Conservation (phyloP, 2,329 filamentous ascomycete species). For the Periconia macrospinosa region DNA sequence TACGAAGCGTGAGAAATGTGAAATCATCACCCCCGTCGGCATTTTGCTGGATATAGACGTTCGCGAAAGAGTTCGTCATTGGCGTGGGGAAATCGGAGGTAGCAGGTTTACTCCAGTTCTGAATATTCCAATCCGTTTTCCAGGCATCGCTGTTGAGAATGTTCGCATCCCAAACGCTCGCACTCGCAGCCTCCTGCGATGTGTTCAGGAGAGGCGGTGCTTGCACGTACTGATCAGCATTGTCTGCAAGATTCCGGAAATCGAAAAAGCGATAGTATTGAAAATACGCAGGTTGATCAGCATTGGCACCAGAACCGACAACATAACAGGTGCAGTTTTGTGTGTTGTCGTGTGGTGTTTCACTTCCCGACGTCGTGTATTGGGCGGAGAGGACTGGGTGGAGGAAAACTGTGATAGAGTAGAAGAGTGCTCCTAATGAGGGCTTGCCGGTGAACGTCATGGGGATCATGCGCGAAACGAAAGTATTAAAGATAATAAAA, state of each 20-base stretch:
- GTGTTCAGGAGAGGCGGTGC: slow-evolving; percentile 29
- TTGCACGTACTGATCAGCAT: slow-evolving; percentile 25
- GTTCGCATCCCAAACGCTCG: slow-evolving; percentile 40
- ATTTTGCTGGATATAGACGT: slow-evolving; percentile 49
- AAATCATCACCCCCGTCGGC: slow-evolving; percentile 22
- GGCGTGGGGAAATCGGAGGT: slow-evolving; percentile 42
- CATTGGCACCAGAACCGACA: slow-evolving; percentile 46
- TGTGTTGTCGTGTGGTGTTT: slow-evolving; percentile 36
- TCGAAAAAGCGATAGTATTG: slow-evolving; percentile 56
- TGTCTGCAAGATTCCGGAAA: slow-evolving; percentile 48
- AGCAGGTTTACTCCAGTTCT: slow-evolving; percentile 49
- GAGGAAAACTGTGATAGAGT: slow-evolving; percentile 28
- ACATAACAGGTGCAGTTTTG: slow-evolving; percentile 52
- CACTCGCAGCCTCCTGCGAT: slow-evolving; percentile 18
- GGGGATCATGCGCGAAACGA: not conserved
- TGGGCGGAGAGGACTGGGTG: slow-evolving; percentile 22
- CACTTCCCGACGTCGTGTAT: slow-evolving; percentile 31
- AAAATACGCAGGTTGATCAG: slow-evolving; percentile 48
- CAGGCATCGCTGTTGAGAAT: slow-evolving; percentile 41
- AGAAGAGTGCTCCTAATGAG: slow-evolving; percentile 22
- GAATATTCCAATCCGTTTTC: slow-evolving; percentile 42
- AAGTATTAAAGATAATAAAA: not conserved
- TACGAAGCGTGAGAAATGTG: slow-evolving; percentile 53
- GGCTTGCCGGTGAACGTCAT: slow-evolving; percentile 11
- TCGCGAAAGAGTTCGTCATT: slow-evolving; percentile 51